These are phyloP conservation scores for Cornus controversa DNA, from an alignment of 148 eudicot species.

Conservation along the genomic window DNA sequence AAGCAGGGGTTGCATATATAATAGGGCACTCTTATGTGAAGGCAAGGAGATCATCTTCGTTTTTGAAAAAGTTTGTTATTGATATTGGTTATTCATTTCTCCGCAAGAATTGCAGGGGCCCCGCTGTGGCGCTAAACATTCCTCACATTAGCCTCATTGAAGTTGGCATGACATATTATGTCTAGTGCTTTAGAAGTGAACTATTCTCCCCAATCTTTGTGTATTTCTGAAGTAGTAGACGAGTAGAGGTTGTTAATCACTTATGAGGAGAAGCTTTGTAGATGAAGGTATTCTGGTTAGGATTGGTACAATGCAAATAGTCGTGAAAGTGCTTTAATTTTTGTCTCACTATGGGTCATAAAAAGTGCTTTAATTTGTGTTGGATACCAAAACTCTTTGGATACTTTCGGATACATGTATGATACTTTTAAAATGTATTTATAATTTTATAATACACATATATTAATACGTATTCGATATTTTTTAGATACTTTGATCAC, in stretches of 20 bases:
- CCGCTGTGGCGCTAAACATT: slow-evolving; percentile 84
- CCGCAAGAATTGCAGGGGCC: slow-evolving; percentile 93
- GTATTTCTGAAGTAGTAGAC: background rate
- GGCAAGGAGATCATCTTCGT: slow-evolving; percentile 71
- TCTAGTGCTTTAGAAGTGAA: slow-evolving; percentile 32
- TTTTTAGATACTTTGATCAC: no score
- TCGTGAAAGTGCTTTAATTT: background rate
- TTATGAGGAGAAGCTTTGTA: background rate
- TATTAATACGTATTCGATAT: no score
- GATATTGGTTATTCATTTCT: slow-evolving; percentile 90
- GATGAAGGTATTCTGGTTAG: background rate
- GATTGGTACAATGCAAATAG: background rate
- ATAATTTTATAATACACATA: no score
- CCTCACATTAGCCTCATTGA: slow-evolving; percentile 97
- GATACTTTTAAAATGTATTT: no score
- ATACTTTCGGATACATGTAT: no score
- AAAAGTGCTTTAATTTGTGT: no score
- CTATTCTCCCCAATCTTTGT: background rate
- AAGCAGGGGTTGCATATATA: slow-evolving; percentile 88
- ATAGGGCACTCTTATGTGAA: slow-evolving; percentile 94
- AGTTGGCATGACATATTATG: slow-evolving; percentile 96
- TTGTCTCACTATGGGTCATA: no score
- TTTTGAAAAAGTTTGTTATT: slow-evolving; percentile 68
- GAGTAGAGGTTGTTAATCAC: background rate
- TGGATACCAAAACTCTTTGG: no score